Evolutionary conservation across 805 yeast genomes (phyloP).

Genomic region (Metschnikowia dekortorum): DNA sequence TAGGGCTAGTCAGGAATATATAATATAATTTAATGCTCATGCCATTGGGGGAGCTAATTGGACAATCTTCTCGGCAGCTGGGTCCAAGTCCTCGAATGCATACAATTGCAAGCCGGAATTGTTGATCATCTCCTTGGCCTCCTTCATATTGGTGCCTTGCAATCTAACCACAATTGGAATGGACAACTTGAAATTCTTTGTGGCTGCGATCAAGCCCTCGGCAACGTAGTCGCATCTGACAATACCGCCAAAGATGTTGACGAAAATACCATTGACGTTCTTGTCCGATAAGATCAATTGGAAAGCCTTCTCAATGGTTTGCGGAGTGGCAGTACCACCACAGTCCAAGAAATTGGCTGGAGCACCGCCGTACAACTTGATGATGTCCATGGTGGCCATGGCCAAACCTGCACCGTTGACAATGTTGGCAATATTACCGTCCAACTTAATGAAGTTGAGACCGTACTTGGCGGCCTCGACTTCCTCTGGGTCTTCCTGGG

Average conservation of each 20-base stretch:
- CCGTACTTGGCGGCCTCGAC: constrained; percentile 86
- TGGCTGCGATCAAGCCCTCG: constrained; percentile 91
- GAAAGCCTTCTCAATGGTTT: constrained; percentile 96
- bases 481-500: constrained; percentile 98
- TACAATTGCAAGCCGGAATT: constrained; percentile 90
- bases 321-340: constrained; percentile 99
- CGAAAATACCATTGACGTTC: constrained; percentile 91
- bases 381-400: constrained; percentile 99
- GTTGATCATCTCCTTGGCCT: constrained; percentile 80
- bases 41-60: constrained; percentile 50
- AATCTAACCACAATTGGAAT: constrained; percentile 97
- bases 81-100: constrained; percentile 88
- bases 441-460: constrained; percentile 93
- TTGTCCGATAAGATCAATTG: constrained; percentile 85
- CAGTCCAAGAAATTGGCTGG: constrained; percentile 99
- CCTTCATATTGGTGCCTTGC: constrained; percentile 94
- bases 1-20: background rate
- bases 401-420: constrained; percentile 99
- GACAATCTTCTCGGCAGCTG: constrained; percentile 95
- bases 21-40: constrained; percentile 1
- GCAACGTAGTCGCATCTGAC: constrained; percentile 99
- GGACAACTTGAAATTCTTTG: constrained; percentile 83
- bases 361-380: constrained; percentile 95
- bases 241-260: constrained; percentile 98
- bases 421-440: constrained; percentile 97